phyloP scores from a whole-genome alignment of 179 eudicot species.

The Silene noctiflora region DNA sequence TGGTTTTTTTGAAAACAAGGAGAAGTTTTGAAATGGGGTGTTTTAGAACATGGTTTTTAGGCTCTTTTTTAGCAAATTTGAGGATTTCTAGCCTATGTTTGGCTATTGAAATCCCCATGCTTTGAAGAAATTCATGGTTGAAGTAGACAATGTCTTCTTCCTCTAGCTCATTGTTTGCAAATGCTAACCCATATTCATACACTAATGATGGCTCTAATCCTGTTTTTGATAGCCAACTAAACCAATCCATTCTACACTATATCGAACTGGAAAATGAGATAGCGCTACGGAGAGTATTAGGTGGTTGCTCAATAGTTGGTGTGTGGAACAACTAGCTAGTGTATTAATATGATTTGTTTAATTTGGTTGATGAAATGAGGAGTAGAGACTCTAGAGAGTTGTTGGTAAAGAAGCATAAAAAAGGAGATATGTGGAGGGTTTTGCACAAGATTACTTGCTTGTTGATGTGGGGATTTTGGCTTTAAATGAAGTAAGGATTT shows the following conservation, averaged over 20 bases:
- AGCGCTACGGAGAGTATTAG: not conserved
- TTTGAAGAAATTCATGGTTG: slow-evolving; percentile 89
- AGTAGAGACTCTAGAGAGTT: slow-evolving; percentile 29
- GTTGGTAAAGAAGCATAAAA: slow-evolving; percentile 22
- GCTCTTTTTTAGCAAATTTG: slow-evolving; percentile 56
- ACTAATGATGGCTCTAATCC: slow-evolving; percentile 64
- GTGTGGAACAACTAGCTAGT: not conserved
- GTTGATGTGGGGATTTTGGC: slow-evolving; percentile 9
- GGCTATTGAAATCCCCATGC: slow-evolving; percentile 89
- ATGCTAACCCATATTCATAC: slow-evolving; percentile 63
- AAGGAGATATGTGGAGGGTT: slow-evolving; percentile 21
- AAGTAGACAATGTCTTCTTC: slow-evolving; percentile 72
- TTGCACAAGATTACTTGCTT: slow-evolving; percentile 16
- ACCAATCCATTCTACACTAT: slow-evolving; percentile 65
- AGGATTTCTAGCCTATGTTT: slow-evolving; percentile 88
- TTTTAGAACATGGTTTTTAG: slow-evolving; percentile 18
- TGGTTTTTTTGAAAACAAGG: slow-evolving; percentile 55
- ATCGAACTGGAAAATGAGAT: slow-evolving; percentile 4
- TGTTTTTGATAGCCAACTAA: slow-evolving; percentile 77
- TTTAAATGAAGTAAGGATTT: slow-evolving; percentile 12
- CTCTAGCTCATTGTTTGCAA: slow-evolving; percentile 78
- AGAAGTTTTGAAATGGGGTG: slow-evolving; percentile 48
- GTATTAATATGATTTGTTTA: not conserved
- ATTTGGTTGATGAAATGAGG: slow-evolving; percentile 1
- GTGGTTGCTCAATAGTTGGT: slow-evolving; percentile 8